Evolutionary conservation across 2,329 filamentous ascomycete species (phyloP), one percentile per base, ranked within the genome.

Genomic region (Geoglossum cookeanum): DNA sequence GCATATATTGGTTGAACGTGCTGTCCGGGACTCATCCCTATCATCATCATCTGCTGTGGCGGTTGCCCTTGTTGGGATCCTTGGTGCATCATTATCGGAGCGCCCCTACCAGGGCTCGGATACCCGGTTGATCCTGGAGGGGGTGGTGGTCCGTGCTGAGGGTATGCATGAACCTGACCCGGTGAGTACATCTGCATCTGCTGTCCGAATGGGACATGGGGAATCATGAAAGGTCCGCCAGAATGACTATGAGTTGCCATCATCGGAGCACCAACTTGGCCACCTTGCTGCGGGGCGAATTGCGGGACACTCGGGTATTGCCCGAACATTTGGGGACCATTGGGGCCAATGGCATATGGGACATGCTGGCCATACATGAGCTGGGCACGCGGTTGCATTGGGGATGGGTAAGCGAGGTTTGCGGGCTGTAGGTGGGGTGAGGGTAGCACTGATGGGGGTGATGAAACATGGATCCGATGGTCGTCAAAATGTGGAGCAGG

Each of bases 71-170:
- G 90, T 65, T 96, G 91, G 32, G 90, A 96, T 57, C 87, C 87
- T 71, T 95, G 88, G 62, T 90, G 90, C 65, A 84, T 86, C 91
- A 97, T 97, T 83, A 94, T 88, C 1, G 87, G 84, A 11, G 92
- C 87, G 22, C 83, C 82, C 53, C 89, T 80, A 58, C 87, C 83
- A 0, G 91, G 91, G 67, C 91, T 96, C n/a, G 88, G 86, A 65
- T 87, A 95, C 15, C 88, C 87, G 63, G 83, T 85, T 6, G 79
- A 76, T 48, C 79, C 85, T 84, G 76, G 74, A 60, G 73, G 64
- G 53, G 63, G 72, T 60, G 74, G 70, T 22, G 69, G 69, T 51
- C 65, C 70, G 63, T 75, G 74, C 48, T 75, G 75, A 39, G 77
- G 76, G 61, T 81, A 80, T 69, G 83, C 75, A 79, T 89, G 77